These are phyloP conservation scores for Aureobasidium sp. DNA, from an alignment of 2,329 filamentous ascomycete species.

Conservation along the genomic window DNA sequence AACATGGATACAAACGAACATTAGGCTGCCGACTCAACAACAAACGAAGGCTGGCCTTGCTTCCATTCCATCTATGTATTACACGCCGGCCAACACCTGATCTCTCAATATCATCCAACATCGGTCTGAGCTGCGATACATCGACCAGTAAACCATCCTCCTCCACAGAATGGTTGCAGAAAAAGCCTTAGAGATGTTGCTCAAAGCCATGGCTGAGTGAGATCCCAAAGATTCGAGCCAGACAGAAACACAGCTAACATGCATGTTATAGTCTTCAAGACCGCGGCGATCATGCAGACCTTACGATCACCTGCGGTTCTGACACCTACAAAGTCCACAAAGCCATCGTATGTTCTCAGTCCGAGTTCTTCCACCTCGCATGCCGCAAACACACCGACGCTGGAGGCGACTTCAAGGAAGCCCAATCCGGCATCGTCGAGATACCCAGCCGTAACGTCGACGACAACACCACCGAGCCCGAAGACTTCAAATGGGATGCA, in stretches of 20 bases:
- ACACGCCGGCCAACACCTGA: too few species aligned
- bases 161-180: not conserved
- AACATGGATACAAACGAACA: too few species aligned
- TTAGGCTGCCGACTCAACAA: too few species aligned
- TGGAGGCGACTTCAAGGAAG: slow-evolving; percentile 11
- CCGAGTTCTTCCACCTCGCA: slow-evolving; percentile 18
- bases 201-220: not conserved
- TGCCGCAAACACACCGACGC: slow-evolving; percentile 4
- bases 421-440: not conserved
- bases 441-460: not conserved
- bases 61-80: not conserved
- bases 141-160: not conserved
- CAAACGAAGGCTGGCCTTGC: too few species aligned
- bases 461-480: not conserved
- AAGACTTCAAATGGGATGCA: not conserved
- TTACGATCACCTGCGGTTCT: slow-evolving; percentile 18
- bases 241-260: not conserved
- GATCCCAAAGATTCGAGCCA: not conserved
- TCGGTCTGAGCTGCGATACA: not conserved
- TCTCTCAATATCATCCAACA: not conserved
- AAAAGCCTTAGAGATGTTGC: not conserved
- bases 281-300: slow-evolving; percentile 17
- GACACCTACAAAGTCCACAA: slow-evolving; percentile 20
- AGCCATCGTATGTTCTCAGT: slow-evolving; percentile 19
- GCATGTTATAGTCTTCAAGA: not conserved